A percentile compares a stretch with the other conserved stretches of the same genome.
phyloP scores from a whole-genome alignment of 805 yeast genomes.

The Priceomyces fermenticarens region DNA sequence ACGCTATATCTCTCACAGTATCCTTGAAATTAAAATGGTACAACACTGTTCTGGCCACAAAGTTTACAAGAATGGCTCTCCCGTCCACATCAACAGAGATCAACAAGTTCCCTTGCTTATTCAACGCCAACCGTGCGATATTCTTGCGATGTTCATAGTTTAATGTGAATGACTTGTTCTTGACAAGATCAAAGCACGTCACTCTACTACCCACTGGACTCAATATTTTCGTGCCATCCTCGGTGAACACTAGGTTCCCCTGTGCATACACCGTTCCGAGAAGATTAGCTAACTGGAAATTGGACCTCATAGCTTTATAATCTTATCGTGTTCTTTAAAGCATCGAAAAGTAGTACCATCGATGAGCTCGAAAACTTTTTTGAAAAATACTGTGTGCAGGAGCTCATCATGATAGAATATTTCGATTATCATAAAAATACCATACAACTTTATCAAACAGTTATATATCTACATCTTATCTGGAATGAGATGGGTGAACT shows the following conservation, averaged over 20 bases:
- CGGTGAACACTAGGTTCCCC: constrained; percentile 84
- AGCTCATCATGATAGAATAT: background rate
- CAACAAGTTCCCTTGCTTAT: constrained; percentile 75
- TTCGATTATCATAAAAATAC: background rate
- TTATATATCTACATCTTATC: too few relatives aligned
- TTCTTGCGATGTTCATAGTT: constrained; percentile 90
- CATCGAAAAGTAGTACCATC: constrained; percentile 3
- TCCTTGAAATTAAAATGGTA: constrained; percentile 94
- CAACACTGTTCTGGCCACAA: constrained; percentile 74
- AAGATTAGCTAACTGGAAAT: constrained; percentile 80
- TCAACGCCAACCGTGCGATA: constrained; percentile 74
- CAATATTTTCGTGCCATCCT: constrained; percentile 78
- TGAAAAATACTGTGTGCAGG: constrained; percentile 7
- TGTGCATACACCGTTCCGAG: constrained; percentile 92
- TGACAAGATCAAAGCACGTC: constrained; percentile 79
- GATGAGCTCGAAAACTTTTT: constrained; percentile 9
- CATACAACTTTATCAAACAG: background rate
- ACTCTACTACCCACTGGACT: constrained; percentile 96
- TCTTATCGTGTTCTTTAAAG: background rate
- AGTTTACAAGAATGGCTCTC: constrained; percentile 87
- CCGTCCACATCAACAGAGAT: constrained; percentile 89
- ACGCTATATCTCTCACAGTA: constrained; percentile 66
- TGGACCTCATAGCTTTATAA: constrained; percentile 65
- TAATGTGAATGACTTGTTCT: constrained; percentile 84
- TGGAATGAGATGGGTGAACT: constrained; percentile 26